These are phyloP conservation scores for Coniochaeta pulveracea DNA, from an alignment of 2,329 filamentous ascomycete genomes.

Conservation along the genomic window DNA sequence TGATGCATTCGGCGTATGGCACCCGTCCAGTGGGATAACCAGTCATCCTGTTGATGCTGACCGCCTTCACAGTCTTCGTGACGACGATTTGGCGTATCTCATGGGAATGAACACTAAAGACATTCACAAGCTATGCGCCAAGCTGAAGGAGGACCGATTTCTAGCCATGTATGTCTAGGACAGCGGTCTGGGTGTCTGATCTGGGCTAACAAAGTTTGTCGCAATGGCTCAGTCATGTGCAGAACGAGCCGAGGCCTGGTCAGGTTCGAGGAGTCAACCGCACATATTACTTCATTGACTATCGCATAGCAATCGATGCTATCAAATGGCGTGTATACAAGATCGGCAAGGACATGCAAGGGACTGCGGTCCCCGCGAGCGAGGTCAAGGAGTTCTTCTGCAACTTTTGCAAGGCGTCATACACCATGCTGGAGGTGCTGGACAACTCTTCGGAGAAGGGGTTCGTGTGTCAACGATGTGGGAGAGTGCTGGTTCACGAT, in stretches of 20 bases:
- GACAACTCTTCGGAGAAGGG: constrained; percentile 60
- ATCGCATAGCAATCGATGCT: constrained; percentile 85
- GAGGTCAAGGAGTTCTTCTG: constrained; percentile 93
- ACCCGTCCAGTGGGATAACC: constrained; percentile 26
- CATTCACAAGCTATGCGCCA: constrained; percentile 78
- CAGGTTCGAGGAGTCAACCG: constrained; percentile 72
- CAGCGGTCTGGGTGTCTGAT: constrained; percentile 3
- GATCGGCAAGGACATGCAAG: constrained; percentile 80
- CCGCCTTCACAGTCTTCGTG: constrained; percentile 49
- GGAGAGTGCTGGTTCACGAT: constrained; percentile 50
- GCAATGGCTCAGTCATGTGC: no score
- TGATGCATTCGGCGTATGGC: constrained; percentile 67
- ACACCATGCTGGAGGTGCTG: constrained; percentile 81
- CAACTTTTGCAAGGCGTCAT: constrained; percentile 69
- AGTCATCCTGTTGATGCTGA: not conserved
- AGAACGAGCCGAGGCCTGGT: no score
- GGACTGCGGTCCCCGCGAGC: constrained; percentile 63
- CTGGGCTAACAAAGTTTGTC: constrained; percentile 5
- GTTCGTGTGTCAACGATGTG: constrained; percentile 78
- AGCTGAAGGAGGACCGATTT: constrained; percentile 76
- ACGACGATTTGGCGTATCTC: constrained; percentile 78
- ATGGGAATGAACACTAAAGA: constrained; percentile 88
- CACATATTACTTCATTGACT: constrained; percentile 96
- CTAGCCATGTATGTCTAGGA: constrained; percentile 55
- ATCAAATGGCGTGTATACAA: constrained; percentile 91